Evolutionary conservation across 176 grass and related monocot genomes (phyloP).

Genomic region (Bromus sterilis): DNA sequence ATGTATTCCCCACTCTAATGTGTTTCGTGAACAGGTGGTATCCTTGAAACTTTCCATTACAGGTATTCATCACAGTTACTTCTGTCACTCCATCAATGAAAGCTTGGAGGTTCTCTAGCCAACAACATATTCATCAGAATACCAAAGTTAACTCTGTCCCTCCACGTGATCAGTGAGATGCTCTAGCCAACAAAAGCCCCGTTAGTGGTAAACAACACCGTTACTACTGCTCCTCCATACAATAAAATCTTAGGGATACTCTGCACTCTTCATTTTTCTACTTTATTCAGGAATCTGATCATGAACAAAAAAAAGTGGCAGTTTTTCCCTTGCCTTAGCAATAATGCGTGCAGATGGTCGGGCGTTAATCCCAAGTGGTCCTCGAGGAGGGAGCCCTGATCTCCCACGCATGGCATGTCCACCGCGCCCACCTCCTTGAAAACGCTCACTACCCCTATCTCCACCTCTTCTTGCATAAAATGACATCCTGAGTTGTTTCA

Average conservation of each 20-base stretch:
- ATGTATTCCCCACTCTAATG: slow-evolving; percentile 7
- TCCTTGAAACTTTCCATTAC: slow-evolving; percentile 16
- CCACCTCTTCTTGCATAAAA: slow-evolving; percentile 62
- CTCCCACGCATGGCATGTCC: slow-evolving; percentile 55
- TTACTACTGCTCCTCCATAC: slow-evolving; percentile 24
- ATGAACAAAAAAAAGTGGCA: slow-evolving; percentile 59
- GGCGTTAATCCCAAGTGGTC: slow-evolving; percentile 76
- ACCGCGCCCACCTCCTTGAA: slow-evolving; percentile 59
- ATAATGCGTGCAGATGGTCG: slow-evolving; percentile 72
- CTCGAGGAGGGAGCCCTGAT: slow-evolving; percentile 52
- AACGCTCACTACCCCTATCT: slow-evolving; percentile 43
- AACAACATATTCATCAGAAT: slow-evolving; percentile 21
- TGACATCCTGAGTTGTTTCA: slow-evolving; percentile 44
- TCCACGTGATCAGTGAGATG: slow-evolving; percentile 21
- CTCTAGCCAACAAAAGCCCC: slow-evolving; percentile 24
- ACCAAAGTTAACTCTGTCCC: slow-evolving; percentile 5
- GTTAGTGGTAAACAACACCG: not conserved
- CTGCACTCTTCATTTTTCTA: slow-evolving; percentile 36
- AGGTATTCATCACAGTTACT: slow-evolving; percentile 17
- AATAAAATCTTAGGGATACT: slow-evolving; percentile 8
- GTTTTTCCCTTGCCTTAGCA: slow-evolving; percentile 95
- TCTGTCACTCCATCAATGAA: slow-evolving; percentile 13
- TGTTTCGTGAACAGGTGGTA: slow-evolving; percentile 6
- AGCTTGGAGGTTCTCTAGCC: slow-evolving; percentile 9
- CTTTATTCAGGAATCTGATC: slow-evolving; percentile 51